Base-by-base conservation (phyloP, 129 eudicot genomes). In the Pseudognaphalium luteoalbum region DNA sequence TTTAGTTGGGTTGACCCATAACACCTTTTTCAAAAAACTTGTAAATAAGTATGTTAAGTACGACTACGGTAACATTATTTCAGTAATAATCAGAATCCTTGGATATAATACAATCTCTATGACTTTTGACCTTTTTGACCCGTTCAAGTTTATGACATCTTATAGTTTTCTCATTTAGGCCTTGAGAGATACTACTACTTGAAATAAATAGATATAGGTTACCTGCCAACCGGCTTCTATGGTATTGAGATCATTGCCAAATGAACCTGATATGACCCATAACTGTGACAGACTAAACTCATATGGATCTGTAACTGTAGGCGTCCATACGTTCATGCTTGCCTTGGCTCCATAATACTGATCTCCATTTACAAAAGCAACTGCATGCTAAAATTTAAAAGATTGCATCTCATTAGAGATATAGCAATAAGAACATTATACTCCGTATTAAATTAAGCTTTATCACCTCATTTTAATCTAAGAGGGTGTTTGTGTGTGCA, bases 211-310 rank as follows among this genome's bases (percentile, higher is more conserved):
- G 29, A 15, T 60, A 17, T 3, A 32, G 14, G 70, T 63, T 77
- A 88, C 98, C 98, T 94, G 99, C 99, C 99, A 94, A 34, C 99
- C 99, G 30, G 99, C 99, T 87, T 94, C 99, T 47, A 94, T 94
- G 75, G 99, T 94, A 73, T 94, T 94, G 33, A 94, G 99, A 80
- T 94, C 99, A 86, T 94, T 75, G 29, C 97, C 99, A 80, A 94
- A 94, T 32, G 96, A 80, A 68, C 99, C 99, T 5, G 99, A 91
- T 51, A 91, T 91, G 71, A 94, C 88, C 99, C 99, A 94, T 20
- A 94, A 66, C 65, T 94, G 98, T 44, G 98, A 94, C 64, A 94
- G 74, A 78, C 98, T 94, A 84, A 94, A 94, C 72, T 94, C 99
- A 20, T 87, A 85, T 30, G 79, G 79, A 73, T 89, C 90, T 58